phyloP scores from a whole-genome alignment of 495 filamentous ascomycete species.

The Penicillium desertorum region DNA sequence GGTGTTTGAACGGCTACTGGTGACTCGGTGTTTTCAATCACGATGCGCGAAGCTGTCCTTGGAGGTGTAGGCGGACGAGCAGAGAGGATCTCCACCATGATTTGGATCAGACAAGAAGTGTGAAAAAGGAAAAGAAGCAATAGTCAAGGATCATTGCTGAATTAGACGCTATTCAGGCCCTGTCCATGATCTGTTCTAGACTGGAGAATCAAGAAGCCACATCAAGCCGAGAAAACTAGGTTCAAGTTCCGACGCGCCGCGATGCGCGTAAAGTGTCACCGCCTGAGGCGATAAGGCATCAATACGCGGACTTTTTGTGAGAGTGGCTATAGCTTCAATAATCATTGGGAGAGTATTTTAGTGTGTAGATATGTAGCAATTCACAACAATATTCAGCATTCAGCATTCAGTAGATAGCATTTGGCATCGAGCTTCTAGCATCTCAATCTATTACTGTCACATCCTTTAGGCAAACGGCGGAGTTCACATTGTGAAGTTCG shows the following conservation, averaged over 20 bases:
- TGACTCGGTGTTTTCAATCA: slow-evolving; percentile 29
- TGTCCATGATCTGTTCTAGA: slow-evolving; percentile 20
- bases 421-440: neutral
- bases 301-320: slow-evolving; percentile 2
- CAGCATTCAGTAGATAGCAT: neutral
- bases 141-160: slow-evolving; percentile 36
- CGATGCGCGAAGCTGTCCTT: slow-evolving; percentile 53
- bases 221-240: slow-evolving; percentile 25
- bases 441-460: neutral
- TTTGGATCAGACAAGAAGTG: slow-evolving; percentile 27
- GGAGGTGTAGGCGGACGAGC: slow-evolving; percentile 62
- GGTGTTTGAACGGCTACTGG: slow-evolving; percentile 46
- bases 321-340: neutral
- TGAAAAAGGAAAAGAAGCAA: slow-evolving; percentile 11
- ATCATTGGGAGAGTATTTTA: neutral
- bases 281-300: slow-evolving; percentile 32
- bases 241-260: slow-evolving; percentile 33
- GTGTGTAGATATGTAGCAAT: neutral
- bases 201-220: slow-evolving; percentile 10
- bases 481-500: neutral
- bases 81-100: slow-evolving; percentile 56
- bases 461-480: neutral
- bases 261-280: slow-evolving; percentile 45
- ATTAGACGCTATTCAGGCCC: slow-evolving; percentile 13
- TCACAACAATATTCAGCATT: neutral